phyloP scores from a whole-genome alignment of 176 grass and related monocot species.

The Musa itinerans region DNA sequence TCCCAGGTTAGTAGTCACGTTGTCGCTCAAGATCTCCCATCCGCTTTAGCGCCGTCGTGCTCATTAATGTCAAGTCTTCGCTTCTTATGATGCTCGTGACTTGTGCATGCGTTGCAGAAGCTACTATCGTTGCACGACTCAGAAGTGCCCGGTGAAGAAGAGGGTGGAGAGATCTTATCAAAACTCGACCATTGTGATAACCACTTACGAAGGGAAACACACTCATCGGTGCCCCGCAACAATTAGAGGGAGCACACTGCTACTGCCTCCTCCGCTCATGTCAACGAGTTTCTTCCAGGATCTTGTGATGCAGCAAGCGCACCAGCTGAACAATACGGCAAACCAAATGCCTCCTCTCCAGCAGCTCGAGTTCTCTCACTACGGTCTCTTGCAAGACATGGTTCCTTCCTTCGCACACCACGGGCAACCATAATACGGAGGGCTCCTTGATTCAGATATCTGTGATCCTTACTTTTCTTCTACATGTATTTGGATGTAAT shows the following conservation, averaged over 20 bases:
- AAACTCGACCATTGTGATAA: conserved; percentile 74
- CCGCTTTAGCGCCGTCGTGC: too few species aligned
- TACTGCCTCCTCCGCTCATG: conserved; percentile 32
- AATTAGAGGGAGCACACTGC: conserved; percentile 58
- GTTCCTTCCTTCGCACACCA: conserved; percentile 49
- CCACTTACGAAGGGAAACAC: conserved; percentile 94
- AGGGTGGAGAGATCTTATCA: conserved; percentile 80
- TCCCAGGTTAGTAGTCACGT: conserved; percentile 45
- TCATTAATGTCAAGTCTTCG: too few species aligned
- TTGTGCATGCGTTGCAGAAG: conserved; percentile 41
- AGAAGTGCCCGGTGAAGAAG: conserved; percentile 96
- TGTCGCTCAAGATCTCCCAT: too few species aligned
- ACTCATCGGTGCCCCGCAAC: conserved; percentile 63
- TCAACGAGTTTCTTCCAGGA: conserved; percentile 3
- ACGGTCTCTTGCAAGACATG: conserved; percentile 86
- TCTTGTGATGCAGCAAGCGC: conserved; percentile 9
- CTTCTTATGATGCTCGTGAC: not conserved
- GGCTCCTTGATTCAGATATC: too few species aligned
- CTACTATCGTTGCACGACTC: conserved; percentile 95
- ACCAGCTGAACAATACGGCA: not conserved
- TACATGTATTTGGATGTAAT: not conserved
- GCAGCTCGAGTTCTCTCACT: conserved; percentile 27
- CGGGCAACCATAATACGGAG: not conserved
- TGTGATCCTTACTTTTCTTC: not conserved
- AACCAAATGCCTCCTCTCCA: not conserved